Conservation (phyloP, 441 rosid genomes). For the Euphorbia celastroides region DNA sequence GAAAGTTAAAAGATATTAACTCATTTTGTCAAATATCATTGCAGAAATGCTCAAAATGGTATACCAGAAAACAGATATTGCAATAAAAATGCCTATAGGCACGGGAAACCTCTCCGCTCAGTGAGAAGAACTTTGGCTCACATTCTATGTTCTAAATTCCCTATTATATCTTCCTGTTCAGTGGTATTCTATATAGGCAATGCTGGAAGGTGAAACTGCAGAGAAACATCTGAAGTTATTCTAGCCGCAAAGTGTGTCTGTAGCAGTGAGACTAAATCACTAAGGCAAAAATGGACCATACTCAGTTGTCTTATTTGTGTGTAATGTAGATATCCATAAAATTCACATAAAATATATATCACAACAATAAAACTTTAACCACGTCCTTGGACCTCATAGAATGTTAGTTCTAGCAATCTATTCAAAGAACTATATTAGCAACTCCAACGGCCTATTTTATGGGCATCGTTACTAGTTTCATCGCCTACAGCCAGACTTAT, state of each 20-base stretch:
- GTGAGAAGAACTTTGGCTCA: background rate
- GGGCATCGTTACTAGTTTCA: background rate
- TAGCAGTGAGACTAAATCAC: background rate
- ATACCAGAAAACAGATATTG: background rate
- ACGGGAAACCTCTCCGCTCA: background rate
- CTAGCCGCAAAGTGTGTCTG: background rate
- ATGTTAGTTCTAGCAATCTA: background rate
- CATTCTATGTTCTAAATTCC: background rate
- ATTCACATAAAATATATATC: background rate
- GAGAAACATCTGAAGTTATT: background rate
- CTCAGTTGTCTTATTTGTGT: background rate
- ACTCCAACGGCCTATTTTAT: background rate
- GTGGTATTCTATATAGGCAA: background rate
- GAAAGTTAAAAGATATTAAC: no score
- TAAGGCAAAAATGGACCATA: background rate
- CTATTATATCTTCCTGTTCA: background rate
- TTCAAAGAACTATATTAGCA: background rate
- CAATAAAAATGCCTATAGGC: conserved; percentile 6
- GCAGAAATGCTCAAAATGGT: background rate
- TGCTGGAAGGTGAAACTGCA: background rate
- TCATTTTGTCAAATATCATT: background rate
- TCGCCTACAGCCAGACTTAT: background rate
- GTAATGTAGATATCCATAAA: background rate
- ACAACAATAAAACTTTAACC: background rate
- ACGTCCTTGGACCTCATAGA: background rate